Evolutionary conservation across 139 green algal species (phyloP).

Genomic region (Desmodesmus armatus): DNA sequence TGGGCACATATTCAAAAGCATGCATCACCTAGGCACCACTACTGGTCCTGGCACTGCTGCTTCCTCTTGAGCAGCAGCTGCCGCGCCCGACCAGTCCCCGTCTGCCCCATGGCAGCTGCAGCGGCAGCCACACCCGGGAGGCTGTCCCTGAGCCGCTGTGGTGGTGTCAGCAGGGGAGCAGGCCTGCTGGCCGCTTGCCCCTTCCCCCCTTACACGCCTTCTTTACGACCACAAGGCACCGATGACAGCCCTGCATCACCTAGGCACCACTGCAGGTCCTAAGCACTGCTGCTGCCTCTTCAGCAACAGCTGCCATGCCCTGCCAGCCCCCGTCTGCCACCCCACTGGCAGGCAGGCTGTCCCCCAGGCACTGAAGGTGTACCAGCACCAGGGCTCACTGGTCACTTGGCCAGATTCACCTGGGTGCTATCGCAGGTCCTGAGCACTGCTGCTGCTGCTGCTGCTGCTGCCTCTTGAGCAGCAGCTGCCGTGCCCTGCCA

Average conservation of each 20-base stretch:
- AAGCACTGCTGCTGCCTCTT: not conserved
- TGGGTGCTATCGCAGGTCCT: no score
- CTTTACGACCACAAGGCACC: no score
- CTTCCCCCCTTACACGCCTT: no score
- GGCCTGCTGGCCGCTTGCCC: not conserved
- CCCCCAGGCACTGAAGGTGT: constrained; percentile 23
- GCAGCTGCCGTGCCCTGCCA: not conserved
- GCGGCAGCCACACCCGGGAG: constrained; percentile 28
- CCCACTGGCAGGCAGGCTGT: constrained; percentile 12
- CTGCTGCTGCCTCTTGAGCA: not conserved
- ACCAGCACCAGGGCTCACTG: constrained; percentile 40
- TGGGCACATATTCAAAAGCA: no score
- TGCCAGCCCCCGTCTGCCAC: no score
- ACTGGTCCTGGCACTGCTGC: not conserved
- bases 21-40: no score
- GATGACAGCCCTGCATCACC: no score
- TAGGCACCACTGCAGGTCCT: no score
- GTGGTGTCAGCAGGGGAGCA: constrained; percentile 40
- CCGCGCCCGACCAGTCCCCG: no score
- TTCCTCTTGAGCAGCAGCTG: not conserved
- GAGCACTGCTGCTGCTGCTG: not conserved
- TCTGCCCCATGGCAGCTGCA: no score
- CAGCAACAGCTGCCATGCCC: not conserved
- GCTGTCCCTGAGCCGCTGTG: constrained; percentile 12
- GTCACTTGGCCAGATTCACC: no score